A percentile compares a stretch with the other conserved stretches of the same genome.
Evolutionary conservation across 306 rosid species (phyloP).

Genomic region (Argentina anserina): DNA sequence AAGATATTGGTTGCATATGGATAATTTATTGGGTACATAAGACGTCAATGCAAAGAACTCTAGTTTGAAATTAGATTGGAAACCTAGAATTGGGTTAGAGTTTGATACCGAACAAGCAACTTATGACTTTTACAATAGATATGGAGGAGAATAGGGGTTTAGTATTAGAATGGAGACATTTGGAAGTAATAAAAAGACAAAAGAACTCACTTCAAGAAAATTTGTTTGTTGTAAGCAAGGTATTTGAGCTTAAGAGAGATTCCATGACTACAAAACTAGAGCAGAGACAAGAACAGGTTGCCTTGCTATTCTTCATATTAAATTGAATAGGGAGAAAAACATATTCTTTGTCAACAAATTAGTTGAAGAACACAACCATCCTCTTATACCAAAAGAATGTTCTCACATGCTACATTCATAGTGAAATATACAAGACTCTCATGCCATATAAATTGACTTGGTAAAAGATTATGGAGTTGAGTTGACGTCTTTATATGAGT

Average conservation of each 20-base stretch:
- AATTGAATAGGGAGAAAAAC: background rate
- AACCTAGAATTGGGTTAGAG: too few relatives aligned
- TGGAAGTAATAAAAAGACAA: background rate
- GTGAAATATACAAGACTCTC: background rate
- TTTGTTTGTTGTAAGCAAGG: background rate
- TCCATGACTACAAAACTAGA: background rate
- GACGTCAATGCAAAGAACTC: too few relatives aligned
- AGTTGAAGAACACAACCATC: background rate
- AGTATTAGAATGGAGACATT: background rate
- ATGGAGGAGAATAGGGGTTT: background rate
- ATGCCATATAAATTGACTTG: too few relatives aligned
- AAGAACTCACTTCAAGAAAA: conserved; percentile 2
- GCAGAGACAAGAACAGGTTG: background rate
- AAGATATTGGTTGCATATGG: too few relatives aligned
- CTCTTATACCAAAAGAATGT: background rate
- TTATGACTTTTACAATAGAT: background rate
- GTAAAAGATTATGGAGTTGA: too few relatives aligned
- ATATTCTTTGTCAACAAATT: background rate
- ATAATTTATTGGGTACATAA: too few relatives aligned
- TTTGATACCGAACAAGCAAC: background rate
- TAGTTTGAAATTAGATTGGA: too few relatives aligned
- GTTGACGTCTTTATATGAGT: too few relatives aligned
- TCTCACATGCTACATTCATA: background rate
- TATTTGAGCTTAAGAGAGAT: background rate
- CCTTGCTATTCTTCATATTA: background rate